Conservation (phyloP, 2,329 filamentous ascomycete genomes). For the Aspergillus pseudonomiae region DNA sequence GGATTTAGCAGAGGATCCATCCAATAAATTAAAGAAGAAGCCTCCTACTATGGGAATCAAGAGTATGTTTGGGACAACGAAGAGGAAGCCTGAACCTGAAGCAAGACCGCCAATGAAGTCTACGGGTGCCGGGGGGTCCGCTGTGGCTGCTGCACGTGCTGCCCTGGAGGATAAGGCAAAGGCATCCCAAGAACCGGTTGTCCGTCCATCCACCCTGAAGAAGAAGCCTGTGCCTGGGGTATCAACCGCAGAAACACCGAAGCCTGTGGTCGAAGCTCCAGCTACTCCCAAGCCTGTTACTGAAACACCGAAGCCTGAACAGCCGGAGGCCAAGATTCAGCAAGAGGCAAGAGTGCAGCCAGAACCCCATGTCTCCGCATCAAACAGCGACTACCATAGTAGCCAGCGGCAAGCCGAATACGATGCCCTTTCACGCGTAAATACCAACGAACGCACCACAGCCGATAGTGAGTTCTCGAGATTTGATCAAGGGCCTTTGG, state of each 20-base stretch:
- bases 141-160: constrained; percentile 47
- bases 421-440: constrained; percentile 63
- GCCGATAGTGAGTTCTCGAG: constrained; percentile 57
- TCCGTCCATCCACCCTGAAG: constrained; percentile 31
- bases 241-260: constrained; percentile 12
- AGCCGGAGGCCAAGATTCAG: constrained; percentile 20
- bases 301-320: constrained; percentile 19
- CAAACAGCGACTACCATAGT: constrained; percentile 36
- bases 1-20: constrained; percentile 34
- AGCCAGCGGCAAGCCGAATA: constrained; percentile 55
- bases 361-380: neutral
- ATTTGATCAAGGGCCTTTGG: constrained; percentile 87
- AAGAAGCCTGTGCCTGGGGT: constrained; percentile 37
- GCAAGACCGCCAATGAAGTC: constrained; percentile 35
- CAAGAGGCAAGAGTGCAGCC: constrained; percentile 11
- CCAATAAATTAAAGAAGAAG: constrained; percentile 51
- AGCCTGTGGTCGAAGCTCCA: constrained; percentile 14
- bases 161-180: constrained; percentile 44
- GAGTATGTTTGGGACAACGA: constrained; percentile 47
- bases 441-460: constrained; percentile 52
- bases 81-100: constrained; percentile 38
- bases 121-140: constrained; percentile 36
- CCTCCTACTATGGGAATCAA: constrained; percentile 46
- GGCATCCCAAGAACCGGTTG: constrained; percentile 33
- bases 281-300: constrained; percentile 9